Conservation (phyloP, 1,139 yeast genomes). For the Hyphopichia pseudoburtonii region DNA sequence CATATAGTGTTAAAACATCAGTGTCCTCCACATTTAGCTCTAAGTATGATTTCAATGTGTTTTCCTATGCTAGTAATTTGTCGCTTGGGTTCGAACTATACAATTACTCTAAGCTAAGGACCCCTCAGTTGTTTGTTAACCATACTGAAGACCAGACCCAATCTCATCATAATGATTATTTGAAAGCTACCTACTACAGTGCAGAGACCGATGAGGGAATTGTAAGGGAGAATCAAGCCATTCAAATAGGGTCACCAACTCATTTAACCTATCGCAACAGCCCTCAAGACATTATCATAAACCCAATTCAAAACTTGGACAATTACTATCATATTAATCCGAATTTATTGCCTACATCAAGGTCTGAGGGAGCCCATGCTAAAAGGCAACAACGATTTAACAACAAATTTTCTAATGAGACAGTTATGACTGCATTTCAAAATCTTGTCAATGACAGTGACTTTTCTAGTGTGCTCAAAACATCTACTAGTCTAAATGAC, state of each 20-base stretch:
- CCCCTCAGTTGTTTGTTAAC: constrained; percentile 2
- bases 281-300: constrained; percentile 11
- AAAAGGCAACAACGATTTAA: constrained; percentile 3
- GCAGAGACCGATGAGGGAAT: constrained; percentile 10
- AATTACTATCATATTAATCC: constrained; percentile 28
- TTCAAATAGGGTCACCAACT: background rate
- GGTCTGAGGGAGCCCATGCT: background rate
- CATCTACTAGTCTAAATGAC: constrained; percentile 69
- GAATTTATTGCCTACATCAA: constrained; percentile 16
- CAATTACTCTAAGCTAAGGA: constrained; percentile 33
- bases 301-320: constrained; percentile 26
- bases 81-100: constrained; percentile 87
- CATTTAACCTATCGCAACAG: constrained; percentile 6
- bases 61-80: constrained; percentile 85
- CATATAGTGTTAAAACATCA: constrained; percentile 83
- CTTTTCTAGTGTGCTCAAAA: constrained; percentile 71
- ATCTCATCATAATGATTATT: constrained; percentile 3
- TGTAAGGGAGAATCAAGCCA: too few relatives aligned
- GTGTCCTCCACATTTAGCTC: constrained; percentile 78
- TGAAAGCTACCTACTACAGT: constrained; percentile 6
- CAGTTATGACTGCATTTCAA: constrained; percentile 55
- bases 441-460: constrained; percentile 51
- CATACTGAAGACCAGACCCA: constrained; percentile 1
- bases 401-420: constrained; percentile 26
- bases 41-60: constrained; percentile 84